Base-by-base conservation (phyloP, 2,329 filamentous ascomycete genomes). In the Calonectria multiphialidica region DNA sequence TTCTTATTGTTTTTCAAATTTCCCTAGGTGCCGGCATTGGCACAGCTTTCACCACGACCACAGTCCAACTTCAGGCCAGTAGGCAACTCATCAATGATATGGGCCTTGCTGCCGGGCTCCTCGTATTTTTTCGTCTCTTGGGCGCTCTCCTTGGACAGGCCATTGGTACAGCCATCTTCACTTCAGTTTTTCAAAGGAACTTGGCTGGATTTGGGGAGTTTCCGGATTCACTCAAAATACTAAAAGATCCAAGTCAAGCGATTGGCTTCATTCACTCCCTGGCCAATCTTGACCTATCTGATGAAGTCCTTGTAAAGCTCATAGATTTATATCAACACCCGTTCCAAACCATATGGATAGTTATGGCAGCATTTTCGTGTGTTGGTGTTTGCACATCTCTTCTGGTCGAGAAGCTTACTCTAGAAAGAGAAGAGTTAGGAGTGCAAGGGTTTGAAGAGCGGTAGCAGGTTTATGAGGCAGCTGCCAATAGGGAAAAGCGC, bases 61-160 rank as follows among this genome's bases (percentile, higher is more conserved):
- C n/a, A 9, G 66, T 85, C 2, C 79, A 83, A 21, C 79, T 84
- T n/a, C n/a, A 84, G 64, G 83, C 83, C 1, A 84, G 81, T 53
- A 80, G 79, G 18, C 57, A 73, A 7, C 65, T 72, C 12, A 80
- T 82, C 5, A 79, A 85, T 45, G 83, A 85, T 55, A 74, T 67
- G 7, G 84, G 83, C 9, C 76, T 84, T 13, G 81, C 82, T 0
- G 76, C 81, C 35, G 83, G 84, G 0, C 73, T 83, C 0, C 69
- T 85, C 3, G 68, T 83, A 1, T 77, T 80, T 0, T 80, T 84
- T 55, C 82, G 84, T 2, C 75, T 85, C 0, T 80, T 86, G 47
- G 84, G 84, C 1, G 81, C 77, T 2, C 77, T 86, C 2, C 67
- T 85, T 5, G 83, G 84, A 1, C 80, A 84, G 1, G 75, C 84